Base-by-base conservation (phyloP, 2,329 filamentous ascomycete species). In the Juglanconis sp. region DNA sequence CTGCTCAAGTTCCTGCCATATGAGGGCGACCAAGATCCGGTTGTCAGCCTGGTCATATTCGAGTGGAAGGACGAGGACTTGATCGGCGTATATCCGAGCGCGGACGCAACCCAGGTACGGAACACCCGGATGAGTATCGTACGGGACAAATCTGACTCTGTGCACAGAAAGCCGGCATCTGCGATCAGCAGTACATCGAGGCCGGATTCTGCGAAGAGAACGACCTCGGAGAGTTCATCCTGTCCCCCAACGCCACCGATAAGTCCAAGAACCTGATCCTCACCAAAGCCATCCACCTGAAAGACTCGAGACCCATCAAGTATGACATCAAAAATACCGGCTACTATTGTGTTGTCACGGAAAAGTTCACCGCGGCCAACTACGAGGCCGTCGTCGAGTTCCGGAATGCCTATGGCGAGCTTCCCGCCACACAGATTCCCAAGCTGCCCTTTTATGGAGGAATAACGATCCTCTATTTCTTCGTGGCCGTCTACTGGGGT, bases 401-500 rank as follows among this genome's bases (percentile, higher is more conserved):
- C 74, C 87, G 93, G 64, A 98, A 99, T 74, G 90, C 95, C 3
- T 99, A 96, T 71, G 95, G 95, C 71, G 94, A 99, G 79, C 87
- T 99, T 59, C 91, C 93, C 5, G 95, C 92, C 7, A 92, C 92
- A 1, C 94, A 99, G 74, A 97, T 99, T 66, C 90, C 96, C 24
- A 99, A 99, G 75, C 81, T 99, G 61, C 94, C 95, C 2, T 99
- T 99, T 73, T 99, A 99, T 70, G 95, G 94, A 51, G 94, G 90
- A 60, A 87, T 98, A 67, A 94, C 93, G 0, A 93, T 99, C 64
- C 86, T 96, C 36, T 99, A 99, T 75, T 92, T 92, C 53, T 83
- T 98, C 24, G 85, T 98, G 66, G 87, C 87, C 66, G 83, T 86
- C 73, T 94, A 92, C 74, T 99, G 95, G 95, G 92, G 85, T 9